A percentile compares a stretch with the other conserved stretches of the same genome.
Conservation (phyloP, 2,329 filamentous ascomycete species). For the Trichoderma citrinoviride region DNA sequence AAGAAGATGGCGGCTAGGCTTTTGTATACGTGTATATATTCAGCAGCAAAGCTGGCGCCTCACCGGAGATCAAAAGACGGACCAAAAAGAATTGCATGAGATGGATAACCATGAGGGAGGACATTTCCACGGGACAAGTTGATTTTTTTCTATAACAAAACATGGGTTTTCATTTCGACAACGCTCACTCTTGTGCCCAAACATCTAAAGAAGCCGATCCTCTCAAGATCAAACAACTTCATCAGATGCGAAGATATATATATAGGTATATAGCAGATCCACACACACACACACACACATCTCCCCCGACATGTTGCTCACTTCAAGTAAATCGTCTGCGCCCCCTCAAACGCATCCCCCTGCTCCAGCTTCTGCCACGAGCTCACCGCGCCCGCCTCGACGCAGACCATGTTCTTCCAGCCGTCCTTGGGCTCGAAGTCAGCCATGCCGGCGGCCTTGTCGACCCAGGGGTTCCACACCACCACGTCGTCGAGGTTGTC, state of each 20-base stretch:
- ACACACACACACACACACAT: too few species aligned
- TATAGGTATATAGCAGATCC: background rate
- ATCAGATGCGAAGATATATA: background rate
- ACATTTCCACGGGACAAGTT: background rate
- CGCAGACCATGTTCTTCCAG: slow-evolving; percentile 90
- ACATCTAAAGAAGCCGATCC: background rate
- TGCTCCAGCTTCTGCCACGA: slow-evolving; percentile 82
- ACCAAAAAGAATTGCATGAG: background rate
- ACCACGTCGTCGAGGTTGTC: slow-evolving; percentile 87
- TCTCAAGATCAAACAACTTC: background rate
- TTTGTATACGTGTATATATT: background rate
- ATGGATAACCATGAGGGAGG: background rate
- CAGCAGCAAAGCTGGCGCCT: background rate
- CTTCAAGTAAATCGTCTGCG: slow-evolving; percentile 51
- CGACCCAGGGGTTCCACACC: slow-evolving; percentile 95
- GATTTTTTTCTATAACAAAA: background rate
- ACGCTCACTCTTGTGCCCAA: background rate
- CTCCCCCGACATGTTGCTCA: background rate
- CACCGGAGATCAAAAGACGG: background rate
- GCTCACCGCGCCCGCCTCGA: slow-evolving; percentile 83
- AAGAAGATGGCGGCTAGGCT: background rate
- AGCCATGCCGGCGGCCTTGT: slow-evolving; percentile 75
- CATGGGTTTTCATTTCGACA: background rate
- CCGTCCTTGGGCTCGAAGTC: slow-evolving; percentile 90
- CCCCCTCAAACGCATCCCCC: slow-evolving; percentile 65